Percentiles rank a stretch among this genome's conserved stretches.
Conservation (phyloP, 2,329 filamentous ascomycete species). For the Venturia aucupariae region DNA sequence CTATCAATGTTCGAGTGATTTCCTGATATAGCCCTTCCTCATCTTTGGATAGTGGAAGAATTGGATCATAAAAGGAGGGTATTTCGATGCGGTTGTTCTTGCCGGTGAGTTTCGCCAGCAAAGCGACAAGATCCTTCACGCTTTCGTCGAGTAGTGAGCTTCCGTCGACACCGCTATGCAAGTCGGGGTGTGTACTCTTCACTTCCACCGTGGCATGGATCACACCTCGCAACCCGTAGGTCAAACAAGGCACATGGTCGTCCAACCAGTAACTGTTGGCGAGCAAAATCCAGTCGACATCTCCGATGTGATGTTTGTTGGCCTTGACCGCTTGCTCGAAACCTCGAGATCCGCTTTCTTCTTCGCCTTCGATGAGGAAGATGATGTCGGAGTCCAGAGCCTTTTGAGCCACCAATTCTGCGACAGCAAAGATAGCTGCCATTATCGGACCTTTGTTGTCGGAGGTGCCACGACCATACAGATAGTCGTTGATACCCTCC, state of each 20-base stretch:
- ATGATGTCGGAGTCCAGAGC: slow-evolving; percentile 77
- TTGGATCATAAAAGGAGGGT: slow-evolving; percentile 79
- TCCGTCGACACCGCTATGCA: slow-evolving; percentile 95
- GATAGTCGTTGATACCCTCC: slow-evolving; percentile 78
- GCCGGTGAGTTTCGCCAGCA: slow-evolving; percentile 75
- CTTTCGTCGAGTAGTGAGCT: slow-evolving; percentile 85
- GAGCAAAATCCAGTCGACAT: slow-evolving; percentile 87
- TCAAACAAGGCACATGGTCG: slow-evolving; percentile 88
- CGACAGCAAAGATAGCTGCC: slow-evolving; percentile 86
- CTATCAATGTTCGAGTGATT: slow-evolving; percentile 68
- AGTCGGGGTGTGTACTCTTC: slow-evolving; percentile 74
- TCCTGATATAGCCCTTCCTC: slow-evolving; percentile 77
- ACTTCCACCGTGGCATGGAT: slow-evolving; percentile 87
- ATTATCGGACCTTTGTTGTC: slow-evolving; percentile 97
- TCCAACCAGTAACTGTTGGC: slow-evolving; percentile 99
- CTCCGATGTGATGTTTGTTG: slow-evolving; percentile 76
- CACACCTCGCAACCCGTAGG: slow-evolving; percentile 87
- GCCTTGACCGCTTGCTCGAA: slow-evolving; percentile 75
- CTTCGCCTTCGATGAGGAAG: slow-evolving; percentile 93
- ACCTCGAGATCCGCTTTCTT: slow-evolving; percentile 86
- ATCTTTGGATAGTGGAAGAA: slow-evolving; percentile 62
- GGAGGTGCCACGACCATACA: slow-evolving; percentile 92
- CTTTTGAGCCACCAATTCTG: slow-evolving; percentile 79
- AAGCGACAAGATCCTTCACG: slow-evolving; percentile 76
- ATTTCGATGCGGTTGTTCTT: slow-evolving; percentile 72